Evolutionary conservation across 768 basidiomycete species (phyloP), one percentile per base, ranked within the genome.

Genomic region (Lactarius trivialis): DNA sequence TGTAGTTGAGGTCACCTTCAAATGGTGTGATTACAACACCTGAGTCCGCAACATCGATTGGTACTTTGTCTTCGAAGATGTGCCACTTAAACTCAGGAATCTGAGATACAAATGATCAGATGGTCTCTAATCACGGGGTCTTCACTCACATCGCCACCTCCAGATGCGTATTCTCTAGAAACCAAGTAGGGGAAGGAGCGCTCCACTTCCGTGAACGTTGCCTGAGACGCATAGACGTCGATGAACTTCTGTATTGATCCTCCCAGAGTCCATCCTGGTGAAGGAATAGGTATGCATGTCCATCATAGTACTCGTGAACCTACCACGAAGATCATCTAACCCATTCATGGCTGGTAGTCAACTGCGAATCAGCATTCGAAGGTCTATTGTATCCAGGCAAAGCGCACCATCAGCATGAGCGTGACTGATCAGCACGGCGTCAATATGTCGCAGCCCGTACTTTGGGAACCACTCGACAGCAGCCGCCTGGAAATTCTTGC

Each of bases 1-100:
- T 45, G 26, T 2, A 1, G 65, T 2, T 82, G n/a, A 45, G 11
- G 6, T 65, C 66, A 86, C 88, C 88, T 70, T 75, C 74, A 69
- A 91, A 84, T 7, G 90, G 89, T 11, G 81, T 84, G 11, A 91
- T 72, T 55, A 73, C 67, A 62, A 91, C 79, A 4, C 83, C 85
- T 3, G 84, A 88, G 58, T 82, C 79, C 56, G 76, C 78, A 28
- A 93, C 82, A 58, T 86, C 82, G 65, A 93, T 89, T 2, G 84
- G 79, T 28, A 79, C 76, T 19, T 79, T 79, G 65, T 91, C 84
- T 48, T 85, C 80, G 66, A 94, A 85, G 56, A 94, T 82, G 67
- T 90, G 87, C 87, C 88, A 94, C 68, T 80, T 79, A 70, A 94
- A 86, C 64, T 88, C 84, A 6, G 92, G 92, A 14, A 94, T 85